These are phyloP conservation scores for Cajanus cajan DNA, from an alignment of 306 rosid genomes.

Conservation along the genomic window DNA sequence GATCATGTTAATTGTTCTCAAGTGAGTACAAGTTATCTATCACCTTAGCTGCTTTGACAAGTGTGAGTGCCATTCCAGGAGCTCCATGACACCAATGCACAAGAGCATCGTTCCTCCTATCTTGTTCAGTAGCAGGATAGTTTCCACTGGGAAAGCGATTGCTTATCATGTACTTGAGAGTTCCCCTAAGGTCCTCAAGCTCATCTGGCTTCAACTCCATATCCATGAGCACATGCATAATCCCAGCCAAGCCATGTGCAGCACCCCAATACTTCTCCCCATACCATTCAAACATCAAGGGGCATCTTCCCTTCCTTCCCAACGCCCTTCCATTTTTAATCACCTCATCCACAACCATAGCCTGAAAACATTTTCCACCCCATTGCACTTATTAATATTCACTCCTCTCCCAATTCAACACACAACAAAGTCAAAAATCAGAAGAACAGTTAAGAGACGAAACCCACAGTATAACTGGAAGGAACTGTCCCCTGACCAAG, in stretches of 20 bases:
- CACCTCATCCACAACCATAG: slow-evolving; percentile 51
- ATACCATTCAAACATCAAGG: slow-evolving; percentile 79
- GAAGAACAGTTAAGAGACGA: not conserved
- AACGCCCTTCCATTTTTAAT: slow-evolving; percentile 60
- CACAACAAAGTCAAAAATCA: slow-evolving; percentile 12
- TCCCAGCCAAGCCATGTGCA: slow-evolving; percentile 86
- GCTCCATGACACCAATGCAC: slow-evolving; percentile 95
- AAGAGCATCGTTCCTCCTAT: slow-evolving; percentile 52
- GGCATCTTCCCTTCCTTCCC: slow-evolving; percentile 53
- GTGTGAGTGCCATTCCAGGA: slow-evolving; percentile 74
- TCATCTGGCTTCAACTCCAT: slow-evolving; percentile 69
- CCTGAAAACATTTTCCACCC: slow-evolving; percentile 35
- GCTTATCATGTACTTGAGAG: slow-evolving; percentile 64
- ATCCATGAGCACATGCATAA: slow-evolving; percentile 74
- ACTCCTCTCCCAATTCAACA: not conserved
- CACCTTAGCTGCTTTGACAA: slow-evolving; percentile 81
- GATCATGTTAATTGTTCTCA: not conserved
- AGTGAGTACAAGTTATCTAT: slow-evolving; percentile 16
- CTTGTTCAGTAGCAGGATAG: slow-evolving; percentile 64
- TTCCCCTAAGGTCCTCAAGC: slow-evolving; percentile 61
- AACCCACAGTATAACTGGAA: slow-evolving; percentile 54
- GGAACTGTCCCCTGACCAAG: slow-evolving; percentile 60
- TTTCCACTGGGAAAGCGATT: slow-evolving; percentile 61
- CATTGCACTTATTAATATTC: not conserved
- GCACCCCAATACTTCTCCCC: slow-evolving; percentile 85